Evolutionary conservation across 2,329 filamentous ascomycete genomes (phyloP).

Genomic region (Neofusicoccum ribis): DNA sequence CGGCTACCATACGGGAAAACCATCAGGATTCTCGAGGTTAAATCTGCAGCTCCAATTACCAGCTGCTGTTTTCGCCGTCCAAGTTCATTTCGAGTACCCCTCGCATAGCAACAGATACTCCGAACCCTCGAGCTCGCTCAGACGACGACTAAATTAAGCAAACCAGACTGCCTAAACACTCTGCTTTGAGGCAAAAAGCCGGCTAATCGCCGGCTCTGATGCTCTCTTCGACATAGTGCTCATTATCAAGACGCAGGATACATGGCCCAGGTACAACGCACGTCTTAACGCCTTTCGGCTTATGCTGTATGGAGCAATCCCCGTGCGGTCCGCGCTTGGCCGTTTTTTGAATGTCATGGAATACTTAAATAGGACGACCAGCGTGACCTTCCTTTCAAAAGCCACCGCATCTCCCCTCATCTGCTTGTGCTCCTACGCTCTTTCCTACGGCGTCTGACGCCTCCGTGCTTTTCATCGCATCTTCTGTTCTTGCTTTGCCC

Average conservation of each 20-base stretch:
- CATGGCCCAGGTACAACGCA: conserved; percentile 11
- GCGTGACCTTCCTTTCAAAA: neutral
- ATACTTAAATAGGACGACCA: conserved; percentile 7
- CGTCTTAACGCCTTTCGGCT: conserved; percentile 2
- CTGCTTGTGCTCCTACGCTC: neutral
- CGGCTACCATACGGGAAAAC: conserved; percentile 1
- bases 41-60: neutral
- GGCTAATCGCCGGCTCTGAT: neutral
- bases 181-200: conserved; percentile 5
- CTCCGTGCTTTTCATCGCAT: neutral
- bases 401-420: neutral
- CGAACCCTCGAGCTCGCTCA: neutral
- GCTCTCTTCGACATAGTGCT: conserved; percentile 5
- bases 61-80: conserved; percentile 5
- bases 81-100: neutral
- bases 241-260: conserved; percentile 7
- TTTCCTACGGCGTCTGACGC: neutral
- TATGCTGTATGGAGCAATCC: conserved; percentile 10
- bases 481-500: neutral
- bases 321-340: conserved; percentile 7
- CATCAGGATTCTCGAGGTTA: neutral
- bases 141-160: neutral
- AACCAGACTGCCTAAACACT: neutral
- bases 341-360: neutral
- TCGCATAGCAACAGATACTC: neutral